Percentiles rank a stretch among this genome's conserved stretches.
These are phyloP conservation scores for Paracoccidioides lutzii DNA, from an alignment of 2,329 filamentous ascomycete genomes.

Conservation along the genomic window DNA sequence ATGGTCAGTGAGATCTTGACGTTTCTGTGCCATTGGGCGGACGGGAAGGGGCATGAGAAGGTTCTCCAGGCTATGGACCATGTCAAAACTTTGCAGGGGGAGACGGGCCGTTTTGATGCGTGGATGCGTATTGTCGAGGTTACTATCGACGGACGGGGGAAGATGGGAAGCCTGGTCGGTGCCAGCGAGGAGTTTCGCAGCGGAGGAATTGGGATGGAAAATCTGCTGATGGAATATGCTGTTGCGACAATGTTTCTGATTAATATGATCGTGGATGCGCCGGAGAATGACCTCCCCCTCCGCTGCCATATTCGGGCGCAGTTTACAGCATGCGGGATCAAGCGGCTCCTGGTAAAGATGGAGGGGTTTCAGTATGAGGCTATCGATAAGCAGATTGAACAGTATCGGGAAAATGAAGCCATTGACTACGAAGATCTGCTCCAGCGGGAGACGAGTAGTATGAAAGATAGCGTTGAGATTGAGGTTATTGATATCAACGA, in stretches of 20 bases:
- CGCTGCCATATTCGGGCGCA: conserved; percentile 90
- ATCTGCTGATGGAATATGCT: conserved; percentile 96
- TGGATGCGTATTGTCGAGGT: conserved; percentile 99
- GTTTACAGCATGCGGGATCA: conserved; percentile 91
- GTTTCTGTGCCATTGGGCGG: conserved; percentile 88
- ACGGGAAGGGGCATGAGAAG: conserved; percentile 78
- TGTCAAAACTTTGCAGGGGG: conserved; percentile 74
- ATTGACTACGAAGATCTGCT: conserved; percentile 98
- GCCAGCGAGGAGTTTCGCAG: conserved; percentile 93
- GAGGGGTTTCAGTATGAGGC: conserved; percentile 95
- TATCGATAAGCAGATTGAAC: conserved; percentile 95
- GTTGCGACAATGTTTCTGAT: conserved; percentile 87
- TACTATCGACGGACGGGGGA: conserved; percentile 88
- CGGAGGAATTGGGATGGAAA: conserved; percentile 96
- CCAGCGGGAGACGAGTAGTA: conserved; percentile 77
- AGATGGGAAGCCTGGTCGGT: conserved; percentile 96
- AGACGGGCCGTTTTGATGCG: conserved; percentile 90
- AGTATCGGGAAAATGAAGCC: conserved; percentile 83
- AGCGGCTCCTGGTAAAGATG: conserved; percentile 91
- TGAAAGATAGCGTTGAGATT: conserved; percentile 74
- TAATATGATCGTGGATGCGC: conserved; percentile 92
- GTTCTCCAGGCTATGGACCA: conserved; percentile 88
- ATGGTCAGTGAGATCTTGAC: conserved; percentile 92
- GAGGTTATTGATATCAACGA: conserved; percentile 88
- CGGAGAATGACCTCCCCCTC: conserved; percentile 76